Conservation (phyloP, 495 filamentous ascomycete species). For the Aspergillus leporis region DNA sequence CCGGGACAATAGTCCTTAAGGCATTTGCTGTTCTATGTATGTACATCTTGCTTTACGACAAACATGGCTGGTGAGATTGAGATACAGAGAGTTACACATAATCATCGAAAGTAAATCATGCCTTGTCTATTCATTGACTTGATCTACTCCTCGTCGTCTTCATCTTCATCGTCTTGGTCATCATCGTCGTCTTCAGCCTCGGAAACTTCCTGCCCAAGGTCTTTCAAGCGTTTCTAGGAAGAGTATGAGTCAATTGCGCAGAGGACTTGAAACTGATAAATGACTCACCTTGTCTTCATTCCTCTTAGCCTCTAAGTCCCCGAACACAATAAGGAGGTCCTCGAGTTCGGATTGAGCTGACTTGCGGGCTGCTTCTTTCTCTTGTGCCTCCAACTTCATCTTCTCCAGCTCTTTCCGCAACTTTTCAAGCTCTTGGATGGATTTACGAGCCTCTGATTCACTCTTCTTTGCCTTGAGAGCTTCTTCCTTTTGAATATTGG, state of each 20-base stretch:
- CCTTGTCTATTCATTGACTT: background rate
- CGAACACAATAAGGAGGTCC: constrained; percentile 83
- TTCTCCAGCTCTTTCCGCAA: constrained; percentile 27
- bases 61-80: background rate
- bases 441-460: constrained; percentile 42
- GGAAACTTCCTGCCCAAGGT: constrained; percentile 70
- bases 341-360: constrained; percentile 72
- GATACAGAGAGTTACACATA: background rate
- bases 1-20: background rate
- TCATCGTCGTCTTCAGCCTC: constrained; percentile 77
- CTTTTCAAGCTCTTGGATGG: constrained; percentile 24
- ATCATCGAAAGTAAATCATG: background rate
- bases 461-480: constrained; percentile 25
- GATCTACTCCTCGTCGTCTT: constrained; percentile 20
- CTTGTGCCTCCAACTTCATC: constrained; percentile 30
- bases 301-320: constrained; percentile 85
- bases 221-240: constrained; percentile 67
- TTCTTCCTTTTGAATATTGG: constrained; percentile 34
- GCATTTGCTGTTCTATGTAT: background rate
- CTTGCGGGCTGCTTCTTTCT: constrained; percentile 66
- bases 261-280: background rate
- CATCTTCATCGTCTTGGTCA: constrained; percentile 61
- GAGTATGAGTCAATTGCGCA: constrained; percentile 21
- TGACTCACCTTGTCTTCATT: constrained; percentile 72
- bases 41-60: background rate